These are phyloP conservation scores for Ogataea thermomethanolica DNA, from an alignment of 805 yeast species.

Conservation along the genomic window DNA sequence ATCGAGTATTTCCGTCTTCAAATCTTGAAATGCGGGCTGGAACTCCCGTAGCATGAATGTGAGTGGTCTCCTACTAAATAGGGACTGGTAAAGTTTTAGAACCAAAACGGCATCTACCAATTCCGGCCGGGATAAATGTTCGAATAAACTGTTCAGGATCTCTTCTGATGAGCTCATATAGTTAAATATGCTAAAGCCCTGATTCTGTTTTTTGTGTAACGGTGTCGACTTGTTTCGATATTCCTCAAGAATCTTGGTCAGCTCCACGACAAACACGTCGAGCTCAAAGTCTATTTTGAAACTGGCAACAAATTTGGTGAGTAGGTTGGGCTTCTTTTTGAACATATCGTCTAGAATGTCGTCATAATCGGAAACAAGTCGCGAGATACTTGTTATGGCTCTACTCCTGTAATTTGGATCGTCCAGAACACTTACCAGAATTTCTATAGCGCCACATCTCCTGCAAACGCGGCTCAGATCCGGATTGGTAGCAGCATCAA, in stretches of 20 bases:
- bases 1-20: constrained; percentile 7
- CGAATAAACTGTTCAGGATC: constrained; percentile 13
- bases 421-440: constrained; percentile 13
- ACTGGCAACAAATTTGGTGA: constrained; percentile 13
- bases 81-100: constrained; percentile 10
- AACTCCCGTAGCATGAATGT: constrained; percentile 14
- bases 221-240: constrained; percentile 4
- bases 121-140: constrained; percentile 12
- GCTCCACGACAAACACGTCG: constrained; percentile 12
- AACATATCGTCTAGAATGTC: constrained; percentile 17
- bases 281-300: constrained; percentile 12
- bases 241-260: constrained; percentile 8
- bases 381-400: constrained; percentile 11
- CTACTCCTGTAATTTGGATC: constrained; percentile 10
- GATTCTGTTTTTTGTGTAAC: constrained; percentile 6
- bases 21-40: constrained; percentile 15
- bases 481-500: constrained; percentile 16
- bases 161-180: constrained; percentile 20
- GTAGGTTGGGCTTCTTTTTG: constrained; percentile 12
- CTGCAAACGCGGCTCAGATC: constrained; percentile 7
- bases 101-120: constrained; percentile 14
- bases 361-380: constrained; percentile 9
- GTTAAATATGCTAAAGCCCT: constrained; percentile 13
- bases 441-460: constrained; percentile 17
- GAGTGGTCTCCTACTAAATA: constrained; percentile 14